Conservation (phyloP, 2,329 filamentous ascomycete species). For the Colletotrichum coccodes region DNA sequence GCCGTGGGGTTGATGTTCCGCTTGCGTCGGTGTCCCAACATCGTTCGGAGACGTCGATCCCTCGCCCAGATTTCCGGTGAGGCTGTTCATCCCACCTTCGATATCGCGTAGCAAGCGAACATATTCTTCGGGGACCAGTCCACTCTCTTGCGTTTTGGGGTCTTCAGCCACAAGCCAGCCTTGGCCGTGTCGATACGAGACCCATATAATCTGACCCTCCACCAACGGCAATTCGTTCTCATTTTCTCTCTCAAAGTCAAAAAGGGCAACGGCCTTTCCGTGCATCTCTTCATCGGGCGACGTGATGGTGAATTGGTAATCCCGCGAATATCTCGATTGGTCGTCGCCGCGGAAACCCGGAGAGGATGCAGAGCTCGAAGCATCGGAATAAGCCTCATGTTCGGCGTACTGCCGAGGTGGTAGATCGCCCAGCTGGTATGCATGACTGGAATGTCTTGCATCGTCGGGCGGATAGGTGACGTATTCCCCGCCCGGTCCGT, state of each 20-base stretch:
- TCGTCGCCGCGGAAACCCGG: slow-evolving; percentile 70
- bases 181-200: slow-evolving; percentile 95
- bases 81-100: slow-evolving; percentile 84
- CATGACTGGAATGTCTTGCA: slow-evolving; percentile 64
- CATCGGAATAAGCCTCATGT: slow-evolving; percentile 67
- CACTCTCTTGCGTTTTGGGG: slow-evolving; percentile 92
- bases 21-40: slow-evolving; percentile 69
- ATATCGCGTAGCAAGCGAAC: slow-evolving; percentile 93
- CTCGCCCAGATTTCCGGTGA: slow-evolving; percentile 70
- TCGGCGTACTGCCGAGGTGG: slow-evolving; percentile 56
- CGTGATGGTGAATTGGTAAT: slow-evolving; percentile 95
- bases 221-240: slow-evolving; percentile 94
- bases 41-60: slow-evolving; percentile 64
- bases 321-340: slow-evolving; percentile 84
- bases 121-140: slow-evolving; percentile 95
- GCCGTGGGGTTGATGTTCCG: slow-evolving; percentile 56
- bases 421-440: slow-evolving; percentile 57
- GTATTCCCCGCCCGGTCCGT: slow-evolving; percentile 82
- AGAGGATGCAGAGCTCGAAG: slow-evolving; percentile 68
- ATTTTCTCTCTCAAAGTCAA: slow-evolving; percentile 94
- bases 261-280: slow-evolving; percentile 93
- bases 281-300: slow-evolving; percentile 98
- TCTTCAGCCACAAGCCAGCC: slow-evolving; percentile 98
- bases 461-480: slow-evolving; percentile 80
- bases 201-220: slow-evolving; percentile 96